Conservation (phyloP, 2,329 filamentous ascomycete genomes). For the Trichoderma cornu-damae region DNA sequence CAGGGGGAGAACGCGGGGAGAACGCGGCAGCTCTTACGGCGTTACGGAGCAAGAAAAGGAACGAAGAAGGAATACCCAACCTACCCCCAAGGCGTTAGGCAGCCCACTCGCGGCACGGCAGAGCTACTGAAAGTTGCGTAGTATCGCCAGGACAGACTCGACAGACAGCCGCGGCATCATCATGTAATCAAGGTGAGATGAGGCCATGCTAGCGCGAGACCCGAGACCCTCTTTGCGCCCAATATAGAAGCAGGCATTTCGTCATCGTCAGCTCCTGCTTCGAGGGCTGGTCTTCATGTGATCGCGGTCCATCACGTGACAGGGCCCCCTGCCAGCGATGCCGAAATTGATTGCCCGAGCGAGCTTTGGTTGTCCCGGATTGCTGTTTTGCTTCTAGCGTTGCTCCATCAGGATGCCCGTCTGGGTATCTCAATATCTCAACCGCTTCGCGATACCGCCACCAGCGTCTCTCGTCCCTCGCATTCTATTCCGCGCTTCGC, state of each 20-base stretch:
- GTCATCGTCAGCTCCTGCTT: constrained; percentile 10
- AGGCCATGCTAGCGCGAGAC: not conserved
- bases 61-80: too few species aligned
- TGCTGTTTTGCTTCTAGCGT: constrained; percentile 14
- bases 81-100: too few species aligned
- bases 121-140: too few species aligned
- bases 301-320: constrained; percentile 13
- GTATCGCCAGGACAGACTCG: too few species aligned
- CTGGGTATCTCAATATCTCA: constrained; percentile 14
- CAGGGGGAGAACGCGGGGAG: too few species aligned
- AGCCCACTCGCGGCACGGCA: not conserved
- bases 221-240: constrained; percentile 1
- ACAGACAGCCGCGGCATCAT: too few species aligned
- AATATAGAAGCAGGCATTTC: constrained; percentile 9
- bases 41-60: too few species aligned
- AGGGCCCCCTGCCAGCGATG: constrained; percentile 2
- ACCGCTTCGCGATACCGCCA: constrained; percentile 2
- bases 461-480: constrained; percentile 3
- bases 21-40: too few species aligned
- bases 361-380: too few species aligned
- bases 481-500: constrained; percentile 1
- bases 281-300: constrained; percentile 3
- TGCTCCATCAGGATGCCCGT: constrained; percentile 15
- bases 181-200: not conserved
- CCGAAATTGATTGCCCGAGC: constrained; percentile 18